Evolutionary conservation across 306 rosid species (phyloP).

Genomic region (Vicia villosa): DNA sequence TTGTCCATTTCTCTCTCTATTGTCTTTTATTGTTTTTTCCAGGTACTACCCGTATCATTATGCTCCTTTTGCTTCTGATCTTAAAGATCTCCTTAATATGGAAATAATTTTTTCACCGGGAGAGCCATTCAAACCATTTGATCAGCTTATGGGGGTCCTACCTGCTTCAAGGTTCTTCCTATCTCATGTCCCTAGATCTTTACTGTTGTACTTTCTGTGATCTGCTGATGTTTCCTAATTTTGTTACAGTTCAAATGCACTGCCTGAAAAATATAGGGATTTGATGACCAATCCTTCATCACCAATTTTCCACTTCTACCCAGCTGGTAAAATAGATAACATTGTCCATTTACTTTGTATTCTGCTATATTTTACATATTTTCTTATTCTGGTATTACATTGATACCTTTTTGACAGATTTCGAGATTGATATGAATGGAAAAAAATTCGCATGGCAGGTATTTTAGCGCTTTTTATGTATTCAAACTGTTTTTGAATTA

Average conservation of each 20-base stretch:
- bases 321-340: constrained; percentile 64
- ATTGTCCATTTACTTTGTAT: constrained; percentile 24
- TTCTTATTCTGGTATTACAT: constrained; percentile 23
- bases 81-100: constrained; percentile 70
- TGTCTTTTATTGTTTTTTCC: constrained; percentile 41
- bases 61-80: constrained; percentile 99
- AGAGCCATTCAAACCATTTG: constrained; percentile 92
- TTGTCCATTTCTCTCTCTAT: constrained; percentile 30
- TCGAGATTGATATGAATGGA: constrained; percentile 98
- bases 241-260: constrained; percentile 82
- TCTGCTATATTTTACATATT: constrained; percentile 20
- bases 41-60: constrained; percentile 99
- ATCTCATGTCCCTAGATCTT: constrained; percentile 29
- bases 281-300: constrained; percentile 87
- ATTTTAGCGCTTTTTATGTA: constrained; percentile 24
- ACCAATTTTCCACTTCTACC: constrained; percentile 74
- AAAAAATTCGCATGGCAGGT: constrained; percentile 99
- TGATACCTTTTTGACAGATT: constrained; percentile 55
- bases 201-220: constrained; percentile 19
- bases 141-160: constrained; percentile 97
- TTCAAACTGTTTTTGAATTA: constrained; percentile 4
- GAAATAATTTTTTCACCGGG: constrained; percentile 83
- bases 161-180: constrained; percentile 82
- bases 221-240: constrained; percentile 33
- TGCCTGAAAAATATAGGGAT: constrained; percentile 78